phyloP scores from a whole-genome alignment of 208 protist species.

The Porcisia deanei region DNA sequence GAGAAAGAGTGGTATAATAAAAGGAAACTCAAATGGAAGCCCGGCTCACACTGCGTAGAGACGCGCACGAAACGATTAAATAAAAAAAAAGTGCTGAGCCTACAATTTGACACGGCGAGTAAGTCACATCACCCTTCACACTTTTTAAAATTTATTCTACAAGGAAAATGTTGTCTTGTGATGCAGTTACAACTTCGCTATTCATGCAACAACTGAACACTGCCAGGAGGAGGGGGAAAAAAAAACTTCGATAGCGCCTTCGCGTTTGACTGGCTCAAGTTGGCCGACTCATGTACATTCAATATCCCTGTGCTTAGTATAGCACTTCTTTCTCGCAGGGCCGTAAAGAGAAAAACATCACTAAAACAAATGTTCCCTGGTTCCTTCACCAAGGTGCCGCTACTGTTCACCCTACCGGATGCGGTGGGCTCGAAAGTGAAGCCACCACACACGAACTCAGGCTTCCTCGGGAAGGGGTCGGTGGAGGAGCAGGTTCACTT shows the following conservation, averaged over 20 bases:
- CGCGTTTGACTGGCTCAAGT: not conserved
- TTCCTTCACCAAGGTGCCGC: constrained; percentile 36
- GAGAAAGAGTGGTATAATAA: not conserved
- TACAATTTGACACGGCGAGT: not conserved
- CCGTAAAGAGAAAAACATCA: constrained; percentile 29
- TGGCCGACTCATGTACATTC: constrained; percentile 10
- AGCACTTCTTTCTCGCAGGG: constrained; percentile 9
- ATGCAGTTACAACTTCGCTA: not conserved
- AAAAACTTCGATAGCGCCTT: not conserved
- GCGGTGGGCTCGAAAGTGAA: constrained; percentile 46
- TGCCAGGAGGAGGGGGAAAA: not conserved
- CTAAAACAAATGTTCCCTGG: constrained; percentile 31
- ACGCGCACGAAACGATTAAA: not conserved
- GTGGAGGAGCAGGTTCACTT: constrained; percentile 42
- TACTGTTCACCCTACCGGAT: constrained; percentile 37
- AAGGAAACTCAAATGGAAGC: not conserved
- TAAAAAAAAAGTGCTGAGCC: not conserved
- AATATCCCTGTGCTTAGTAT: constrained; percentile 2
- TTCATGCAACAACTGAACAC: not conserved
- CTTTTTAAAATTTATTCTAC: too few relatives aligned
- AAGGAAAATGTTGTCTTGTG: not conserved
- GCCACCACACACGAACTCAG: constrained; percentile 29
- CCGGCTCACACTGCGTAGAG: not conserved
- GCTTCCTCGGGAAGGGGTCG: constrained; percentile 40
- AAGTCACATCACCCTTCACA: not conserved